Conservation (phyloP, 169 alveolate species). For the Plasmodium berghei region DNA sequence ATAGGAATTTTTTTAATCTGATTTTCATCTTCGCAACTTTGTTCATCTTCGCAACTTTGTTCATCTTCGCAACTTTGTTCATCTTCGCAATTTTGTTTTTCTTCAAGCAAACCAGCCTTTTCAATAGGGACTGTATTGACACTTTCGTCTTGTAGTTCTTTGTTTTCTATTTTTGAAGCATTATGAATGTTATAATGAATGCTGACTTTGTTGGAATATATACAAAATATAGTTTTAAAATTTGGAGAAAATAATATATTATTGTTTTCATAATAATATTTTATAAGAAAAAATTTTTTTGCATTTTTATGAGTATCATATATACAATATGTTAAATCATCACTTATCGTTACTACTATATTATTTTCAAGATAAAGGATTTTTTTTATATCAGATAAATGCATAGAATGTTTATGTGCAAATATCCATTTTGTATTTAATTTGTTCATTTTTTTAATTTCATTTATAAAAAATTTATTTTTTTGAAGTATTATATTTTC, state of each 20-base stretch:
- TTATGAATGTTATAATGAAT: slow-evolving; percentile 6
- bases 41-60: neutral
- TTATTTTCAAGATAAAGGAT: slow-evolving; percentile 2
- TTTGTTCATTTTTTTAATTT: slow-evolving; percentile 17
- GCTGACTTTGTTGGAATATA: slow-evolving; percentile 11
- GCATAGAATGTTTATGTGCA: slow-evolving; percentile 20
- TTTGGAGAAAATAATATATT: slow-evolving; percentile 9
- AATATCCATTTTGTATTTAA: slow-evolving; percentile 30
- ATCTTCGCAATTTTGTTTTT: neutral
- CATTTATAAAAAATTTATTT: slow-evolving; percentile 5
- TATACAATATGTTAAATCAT: slow-evolving; percentile 44
- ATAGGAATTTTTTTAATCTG: neutral
- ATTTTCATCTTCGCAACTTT: neutral
- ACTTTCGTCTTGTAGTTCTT: neutral
- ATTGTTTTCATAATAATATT: neutral
- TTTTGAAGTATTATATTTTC: neutral
- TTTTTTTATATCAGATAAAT: slow-evolving; percentile 36
- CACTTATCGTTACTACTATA: slow-evolving; percentile 19
- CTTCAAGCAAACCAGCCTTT: too few relatives aligned
- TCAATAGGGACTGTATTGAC: too few relatives aligned
- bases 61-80: neutral
- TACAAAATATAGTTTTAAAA: slow-evolving; percentile 24
- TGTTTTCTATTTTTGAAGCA: neutral
- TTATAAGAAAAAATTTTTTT: slow-evolving; percentile 16
- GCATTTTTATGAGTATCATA: neutral